Base-by-base conservation (phyloP, 192 early-diverging fungal species). In the Coemansia sp. region DNA sequence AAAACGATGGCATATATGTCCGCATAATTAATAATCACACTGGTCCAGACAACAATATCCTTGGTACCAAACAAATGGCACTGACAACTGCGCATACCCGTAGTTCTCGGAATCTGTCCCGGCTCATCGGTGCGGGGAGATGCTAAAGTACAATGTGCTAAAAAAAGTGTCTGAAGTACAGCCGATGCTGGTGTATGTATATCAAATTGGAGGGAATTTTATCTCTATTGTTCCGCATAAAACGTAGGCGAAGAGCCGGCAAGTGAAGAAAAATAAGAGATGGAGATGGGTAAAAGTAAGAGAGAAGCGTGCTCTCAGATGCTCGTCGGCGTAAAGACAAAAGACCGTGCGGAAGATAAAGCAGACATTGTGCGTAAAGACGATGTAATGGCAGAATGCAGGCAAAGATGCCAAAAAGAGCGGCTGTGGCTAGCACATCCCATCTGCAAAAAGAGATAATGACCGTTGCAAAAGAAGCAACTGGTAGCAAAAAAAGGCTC, bases 61-160 rank as follows among this genome's bases (percentile, higher is more conserved):
- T 14, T 53, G 24, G 14, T 12, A 26, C 23, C 7, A 24, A 12
- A 7, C 24, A 23, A 41, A 8, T 41, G 9, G 9, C 7, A 1
- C 39, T 5, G 7, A 14, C 39, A 41, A 41, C 39, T 38, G 12
- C 49, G 46, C 71, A 20, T 73, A 73, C 71, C 64, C 62, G 64
- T 39, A 73, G 39, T 30, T 66, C 71, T 21, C 44, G 43, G 59
- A 73, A 59, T 41, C 65, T 66, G 56, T 73, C 71, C 52, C 65
- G 65, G 53, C 71, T 66, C 71, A 73, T 73, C 46, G 57, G 21
- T 26, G 24, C 43, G 26, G 24, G 18, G 9, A 10, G 6, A 11
- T 53, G 23, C 20, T 12, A 53, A 14, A 26, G 24, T 26, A 53
- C 21, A 21, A 21, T 53, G 51, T 26, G 24, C 23, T 26, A 9